Conservation (phyloP, 805 yeast genomes). For the Kuraishia hungarica region DNA sequence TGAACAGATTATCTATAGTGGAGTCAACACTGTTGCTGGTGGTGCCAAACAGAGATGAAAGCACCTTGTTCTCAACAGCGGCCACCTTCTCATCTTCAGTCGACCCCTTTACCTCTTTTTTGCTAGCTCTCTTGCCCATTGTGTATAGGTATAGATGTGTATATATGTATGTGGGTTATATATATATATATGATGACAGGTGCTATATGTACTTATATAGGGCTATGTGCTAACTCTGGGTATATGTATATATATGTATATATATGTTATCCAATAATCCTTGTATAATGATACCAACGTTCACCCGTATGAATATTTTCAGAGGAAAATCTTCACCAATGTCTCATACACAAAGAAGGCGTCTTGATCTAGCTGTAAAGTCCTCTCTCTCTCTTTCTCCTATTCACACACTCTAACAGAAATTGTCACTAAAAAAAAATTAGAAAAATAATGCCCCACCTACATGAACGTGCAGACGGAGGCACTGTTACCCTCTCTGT, state of each 20-base stretch:
- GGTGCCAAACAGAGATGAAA: not conserved
- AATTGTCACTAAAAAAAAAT: not conserved
- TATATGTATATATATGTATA: no score
- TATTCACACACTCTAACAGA: not conserved
- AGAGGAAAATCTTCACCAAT: no score
- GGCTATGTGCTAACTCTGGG: no score
- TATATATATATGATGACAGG: no score
- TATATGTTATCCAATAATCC: no score
- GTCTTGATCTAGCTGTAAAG: not conserved
- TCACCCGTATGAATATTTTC: no score
- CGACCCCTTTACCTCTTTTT: not conserved
- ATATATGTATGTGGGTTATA: no score
- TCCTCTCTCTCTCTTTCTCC: not conserved
- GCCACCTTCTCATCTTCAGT: not conserved
- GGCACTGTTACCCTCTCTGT: not conserved
- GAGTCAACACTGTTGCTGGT: conserved; percentile 1
- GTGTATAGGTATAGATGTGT: not conserved
- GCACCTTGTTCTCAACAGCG: not conserved
- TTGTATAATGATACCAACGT: no score
- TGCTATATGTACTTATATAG: no score
- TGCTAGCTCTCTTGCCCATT: conserved; percentile 1
- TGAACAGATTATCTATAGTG: conserved; percentile 1
- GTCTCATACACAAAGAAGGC: no score
- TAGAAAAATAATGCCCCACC: not conserved
- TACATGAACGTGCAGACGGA: not conserved